Conservation (phyloP, 257 asterid genomes). For the Jaltomata sinuosa region DNA sequence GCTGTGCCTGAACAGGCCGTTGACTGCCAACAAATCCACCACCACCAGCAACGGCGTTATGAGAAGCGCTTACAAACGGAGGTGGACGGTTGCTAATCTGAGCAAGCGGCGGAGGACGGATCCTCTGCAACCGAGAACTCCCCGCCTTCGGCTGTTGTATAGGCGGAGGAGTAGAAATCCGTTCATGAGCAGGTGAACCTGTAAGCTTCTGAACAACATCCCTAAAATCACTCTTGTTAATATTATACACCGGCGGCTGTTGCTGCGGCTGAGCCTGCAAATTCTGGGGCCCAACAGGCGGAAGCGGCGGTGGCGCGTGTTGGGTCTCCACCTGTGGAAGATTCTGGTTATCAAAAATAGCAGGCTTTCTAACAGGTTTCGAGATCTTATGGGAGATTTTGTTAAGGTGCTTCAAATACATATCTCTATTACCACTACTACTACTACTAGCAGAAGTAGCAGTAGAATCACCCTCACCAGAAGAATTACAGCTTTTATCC, state of each 20-base stretch:
- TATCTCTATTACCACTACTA: conserved; percentile 1
- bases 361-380: conserved; percentile 17
- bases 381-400: conserved; percentile 32
- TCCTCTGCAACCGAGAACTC: conserved; percentile 77
- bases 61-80: conserved; percentile 8
- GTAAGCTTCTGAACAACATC: conserved; percentile 90
- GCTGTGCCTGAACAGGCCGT: conserved; percentile 21
- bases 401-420: conserved; percentile 23
- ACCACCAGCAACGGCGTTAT: background rate
- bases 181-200: conserved; percentile 73
- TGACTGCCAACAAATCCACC: conserved; percentile 21
- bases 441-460: background rate
- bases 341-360: background rate
- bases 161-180: conserved; percentile 42
- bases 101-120: conserved; percentile 83
- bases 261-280: conserved; percentile 16
- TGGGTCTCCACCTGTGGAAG: conserved; percentile 1
- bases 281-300: background rate
- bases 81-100: conserved; percentile 58
- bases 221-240: conserved; percentile 74
- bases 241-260: conserved; percentile 89
- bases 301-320: background rate
- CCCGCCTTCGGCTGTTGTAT: conserved; percentile 40
- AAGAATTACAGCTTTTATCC: conserved; percentile 26
- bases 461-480: conserved; percentile 6